Base-by-base conservation (phyloP, 1,139 yeast genomes). In the Yarrowia galli region DNA sequence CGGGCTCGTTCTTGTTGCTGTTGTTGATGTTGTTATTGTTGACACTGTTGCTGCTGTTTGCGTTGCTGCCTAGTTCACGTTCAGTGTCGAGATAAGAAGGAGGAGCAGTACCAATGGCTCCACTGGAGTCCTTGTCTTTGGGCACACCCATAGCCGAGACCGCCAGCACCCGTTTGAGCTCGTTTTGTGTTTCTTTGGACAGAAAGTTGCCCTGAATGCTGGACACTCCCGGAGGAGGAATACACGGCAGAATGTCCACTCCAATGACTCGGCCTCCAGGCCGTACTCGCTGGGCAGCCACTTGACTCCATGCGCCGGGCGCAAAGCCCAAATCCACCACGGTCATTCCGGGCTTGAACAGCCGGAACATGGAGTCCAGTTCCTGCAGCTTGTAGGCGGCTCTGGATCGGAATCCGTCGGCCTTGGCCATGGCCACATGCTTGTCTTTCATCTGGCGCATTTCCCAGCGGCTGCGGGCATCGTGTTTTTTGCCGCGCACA, bases 241-340 rank as follows among this genome's bases (percentile, higher is more conserved):
- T 81, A 58, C 88, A 85, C 10, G 92, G 90, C 28, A 95, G 80
- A 36, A 95, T 81, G 78, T 95, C 99, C 56, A 93, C 89, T 28
- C 99, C 99, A 51, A 95, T 78, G 1, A 95, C 85, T 61, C 85
- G 83, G 18, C 97, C 93, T 25, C 81, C 79, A 3, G 84, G 81
- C 18, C 81, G 76, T 15, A 91, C 84, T 53, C 85, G 78, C 58
- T 85, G 86, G 8, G 85, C 85, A 0, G 97, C 89, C 40, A 90
- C 96, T 72, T 88, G 91, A 15, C 93, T 84, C 99, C 99, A 95
- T 43, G 97, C 93, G 0, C 99, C 99, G 0, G 99, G 99, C 0
- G 97, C 97, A 76, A 84, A 95, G 0, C 99, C 99, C 66, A 95
- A 81, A 78, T 95, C 99, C 4, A 95, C 87, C 0, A 95, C 89